phyloP scores from a whole-genome alignment of 768 basidiomycete species.

The Polyporus arcularius region DNA sequence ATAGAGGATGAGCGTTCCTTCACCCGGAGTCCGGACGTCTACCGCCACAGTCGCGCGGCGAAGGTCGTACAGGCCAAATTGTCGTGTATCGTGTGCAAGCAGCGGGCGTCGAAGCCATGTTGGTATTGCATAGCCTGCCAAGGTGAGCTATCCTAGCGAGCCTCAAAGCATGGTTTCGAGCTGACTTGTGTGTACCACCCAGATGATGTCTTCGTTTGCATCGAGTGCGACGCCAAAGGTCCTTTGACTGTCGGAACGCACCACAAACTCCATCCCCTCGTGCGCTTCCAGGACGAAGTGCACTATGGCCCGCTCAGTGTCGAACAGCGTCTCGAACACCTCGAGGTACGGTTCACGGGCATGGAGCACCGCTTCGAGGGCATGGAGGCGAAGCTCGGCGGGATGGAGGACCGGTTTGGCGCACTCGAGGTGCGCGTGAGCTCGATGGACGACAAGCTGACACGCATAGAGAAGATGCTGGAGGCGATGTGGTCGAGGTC shows the following conservation, averaged over 20 bases:
- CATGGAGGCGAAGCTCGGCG: constrained; percentile 23
- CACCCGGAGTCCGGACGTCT: background rate
- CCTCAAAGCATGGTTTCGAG: background rate
- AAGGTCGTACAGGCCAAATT: constrained; percentile 8
- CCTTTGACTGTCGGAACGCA: constrained; percentile 16
- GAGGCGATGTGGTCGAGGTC: background rate
- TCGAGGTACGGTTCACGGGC: constrained; percentile 12
- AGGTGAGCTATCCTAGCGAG: constrained; percentile 5
- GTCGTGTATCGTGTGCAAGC: constrained; percentile 25
- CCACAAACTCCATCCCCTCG: constrained; percentile 24
- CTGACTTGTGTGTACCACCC: background rate
- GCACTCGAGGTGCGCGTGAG: constrained; percentile 15
- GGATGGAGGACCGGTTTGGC: constrained; percentile 21
- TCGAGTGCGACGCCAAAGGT: constrained; percentile 22
- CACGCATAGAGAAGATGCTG: constrained; percentile 24
- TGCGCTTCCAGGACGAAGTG: constrained; percentile 19
- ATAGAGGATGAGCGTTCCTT: constrained; percentile 4
- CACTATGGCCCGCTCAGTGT: background rate
- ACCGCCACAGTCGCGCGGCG: background rate
- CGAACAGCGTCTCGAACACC: background rate
- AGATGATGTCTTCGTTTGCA: constrained; percentile 28
- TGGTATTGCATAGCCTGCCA: constrained; percentile 35
- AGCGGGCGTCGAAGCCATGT: constrained; percentile 26
- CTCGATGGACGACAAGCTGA: constrained; percentile 20
- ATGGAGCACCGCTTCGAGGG: background rate